phyloP scores from a whole-genome alignment of 2,329 filamentous ascomycete species.

The Fusarium nisikadoi region DNA sequence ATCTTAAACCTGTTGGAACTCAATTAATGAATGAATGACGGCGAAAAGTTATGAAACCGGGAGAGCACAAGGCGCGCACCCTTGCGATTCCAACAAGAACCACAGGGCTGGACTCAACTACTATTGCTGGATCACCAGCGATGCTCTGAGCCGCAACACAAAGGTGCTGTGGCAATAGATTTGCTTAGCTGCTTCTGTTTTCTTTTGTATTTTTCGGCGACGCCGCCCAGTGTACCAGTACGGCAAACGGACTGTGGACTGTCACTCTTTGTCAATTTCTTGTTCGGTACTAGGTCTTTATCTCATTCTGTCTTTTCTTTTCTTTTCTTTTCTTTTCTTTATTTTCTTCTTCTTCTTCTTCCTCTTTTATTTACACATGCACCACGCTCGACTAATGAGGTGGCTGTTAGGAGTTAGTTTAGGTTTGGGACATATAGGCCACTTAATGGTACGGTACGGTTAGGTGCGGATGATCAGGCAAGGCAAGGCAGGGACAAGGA shows the following conservation, averaged over 20 bases:
- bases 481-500: background rate
- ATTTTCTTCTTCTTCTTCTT: background rate
- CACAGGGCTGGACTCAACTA: conserved; percentile 7
- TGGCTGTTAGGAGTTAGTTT: conserved; percentile 29
- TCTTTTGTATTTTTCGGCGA: conserved; percentile 19
- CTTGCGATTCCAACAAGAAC: conserved; percentile 26
- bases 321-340: background rate
- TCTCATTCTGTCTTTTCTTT: background rate
- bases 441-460: conserved; percentile 35
- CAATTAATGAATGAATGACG: conserved; percentile 43
- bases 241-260: conserved; percentile 22
- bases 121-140: conserved; percentile 14
- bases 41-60: conserved; percentile 42
- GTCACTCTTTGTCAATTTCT: conserved; percentile 18
- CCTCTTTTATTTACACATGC: conserved; percentile 7
- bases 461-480: background rate
- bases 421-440: conserved; percentile 32
- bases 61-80: conserved; percentile 18
- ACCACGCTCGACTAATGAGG: conserved; percentile 7
- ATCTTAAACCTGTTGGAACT: conserved; percentile 29
- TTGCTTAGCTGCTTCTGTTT: conserved; percentile 17
- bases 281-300: conserved; percentile 15
- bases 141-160: conserved; percentile 12
- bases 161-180: conserved; percentile 38
- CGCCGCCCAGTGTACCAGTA: conserved; percentile 29